Conservation (phyloP, 768 basidiomycete genomes). For the Kwoniella mangroviensis region DNA sequence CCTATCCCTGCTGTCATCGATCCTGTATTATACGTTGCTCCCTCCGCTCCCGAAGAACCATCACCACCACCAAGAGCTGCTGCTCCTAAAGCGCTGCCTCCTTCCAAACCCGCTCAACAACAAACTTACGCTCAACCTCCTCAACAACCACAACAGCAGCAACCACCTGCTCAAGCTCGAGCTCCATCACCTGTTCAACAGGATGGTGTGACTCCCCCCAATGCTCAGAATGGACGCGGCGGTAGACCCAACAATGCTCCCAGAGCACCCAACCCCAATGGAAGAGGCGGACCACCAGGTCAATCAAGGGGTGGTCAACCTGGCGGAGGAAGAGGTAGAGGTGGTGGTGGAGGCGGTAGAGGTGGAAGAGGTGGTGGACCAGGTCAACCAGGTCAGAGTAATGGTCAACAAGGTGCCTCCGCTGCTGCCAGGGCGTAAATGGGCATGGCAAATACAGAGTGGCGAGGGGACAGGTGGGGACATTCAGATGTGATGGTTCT, state of each 20-base stretch:
- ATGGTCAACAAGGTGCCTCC: slow-evolving; percentile 14
- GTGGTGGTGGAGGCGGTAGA: slow-evolving; percentile 26
- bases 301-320: slow-evolving; percentile 23
- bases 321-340: slow-evolving; percentile 30
- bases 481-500: no score
- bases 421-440: slow-evolving; percentile 21
- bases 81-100: slow-evolving; percentile 12
- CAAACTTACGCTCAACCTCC: slow-evolving; percentile 25
- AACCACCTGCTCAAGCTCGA: slow-evolving; percentile 30
- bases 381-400: slow-evolving; percentile 25
- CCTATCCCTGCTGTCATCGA: slow-evolving; percentile 92
- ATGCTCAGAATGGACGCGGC: neutral
- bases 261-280: slow-evolving; percentile 30
- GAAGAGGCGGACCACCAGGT: slow-evolving; percentile 34
- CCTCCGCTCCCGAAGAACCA: slow-evolving; percentile 58
- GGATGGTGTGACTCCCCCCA: slow-evolving; percentile 9
- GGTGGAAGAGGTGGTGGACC: slow-evolving; percentile 18
- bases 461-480: neutral
- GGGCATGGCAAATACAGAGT: neutral
- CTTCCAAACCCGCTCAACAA: slow-evolving; percentile 19
- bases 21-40: slow-evolving; percentile 89
- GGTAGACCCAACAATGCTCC: slow-evolving; percentile 20
- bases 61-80: slow-evolving; percentile 31
- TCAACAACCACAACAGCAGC: slow-evolving; percentile 34
- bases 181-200: slow-evolving; percentile 18